Percentiles rank a stretch among this genome's conserved stretches.
phyloP scores from a whole-genome alignment of 2,329 filamentous ascomycete genomes.

The Xylaria sp. region DNA sequence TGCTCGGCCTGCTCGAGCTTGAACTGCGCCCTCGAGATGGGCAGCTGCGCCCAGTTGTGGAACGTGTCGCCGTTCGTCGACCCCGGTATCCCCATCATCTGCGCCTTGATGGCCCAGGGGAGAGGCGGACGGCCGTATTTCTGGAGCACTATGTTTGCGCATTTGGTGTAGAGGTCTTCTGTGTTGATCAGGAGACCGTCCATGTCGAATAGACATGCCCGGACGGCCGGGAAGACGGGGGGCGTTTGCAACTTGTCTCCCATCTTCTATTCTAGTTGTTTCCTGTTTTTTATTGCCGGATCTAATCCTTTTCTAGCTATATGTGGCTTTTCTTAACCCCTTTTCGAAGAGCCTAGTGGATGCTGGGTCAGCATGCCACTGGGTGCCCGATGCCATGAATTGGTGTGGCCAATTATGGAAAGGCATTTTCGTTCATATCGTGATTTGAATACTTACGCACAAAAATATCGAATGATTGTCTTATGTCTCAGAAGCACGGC shows the following conservation, averaged over 20 bases:
- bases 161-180: conserved; percentile 76
- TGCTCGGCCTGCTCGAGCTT: conserved; percentile 61
- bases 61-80: conserved; percentile 45
- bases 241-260: neutral
- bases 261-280: neutral
- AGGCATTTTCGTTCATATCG: neutral
- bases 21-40: conserved; percentile 72
- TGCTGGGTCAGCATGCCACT: conserved; percentile 8
- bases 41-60: conserved; percentile 75
- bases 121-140: conserved; percentile 70
- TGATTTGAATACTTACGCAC: neutral
- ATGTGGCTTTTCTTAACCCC: neutral
- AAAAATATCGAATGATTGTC: neutral
- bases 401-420: neutral
- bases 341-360: conserved; percentile 2
- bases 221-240: conserved; percentile 60
- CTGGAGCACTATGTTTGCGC: conserved; percentile 73
- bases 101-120: conserved; percentile 79
- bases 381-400: neutral
- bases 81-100: conserved; percentile 73
- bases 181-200: conserved; percentile 80
- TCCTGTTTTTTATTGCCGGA: neutral
- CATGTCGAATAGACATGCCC: conserved; percentile 84
- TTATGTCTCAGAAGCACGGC: neutral
- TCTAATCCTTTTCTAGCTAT: neutral